Evolutionary conservation across 2,329 filamentous ascomycete species (phyloP), one percentile per base, ranked within the genome.

Genomic region (Seiridium cupressi): DNA sequence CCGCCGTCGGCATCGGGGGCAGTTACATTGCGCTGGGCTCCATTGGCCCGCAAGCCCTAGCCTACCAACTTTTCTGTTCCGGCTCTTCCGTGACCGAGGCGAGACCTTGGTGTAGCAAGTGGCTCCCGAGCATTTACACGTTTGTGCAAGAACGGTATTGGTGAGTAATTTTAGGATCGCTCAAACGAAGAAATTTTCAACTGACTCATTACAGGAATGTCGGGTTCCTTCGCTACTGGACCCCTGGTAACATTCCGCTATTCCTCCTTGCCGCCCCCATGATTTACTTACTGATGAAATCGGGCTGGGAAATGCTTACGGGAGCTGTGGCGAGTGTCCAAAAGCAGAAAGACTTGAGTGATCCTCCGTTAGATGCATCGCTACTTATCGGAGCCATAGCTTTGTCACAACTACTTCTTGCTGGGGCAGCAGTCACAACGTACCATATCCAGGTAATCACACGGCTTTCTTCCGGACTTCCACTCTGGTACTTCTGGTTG

Each of bases 371-470:
- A 32, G 60, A 62, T 44, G 26, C 53, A 36, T 65, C 62, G 40
- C 40, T 68, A 8, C 61, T 86, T 8, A 65, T 86, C 5, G 75
- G 74, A 35, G 83, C 84, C 31, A 79, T 97, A 62, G 92, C 92
- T 1, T 75, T 88, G 3, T 84, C 86, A 3, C 94, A 99, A 73
- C 74, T 90, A 1, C 60, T 93, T 3, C 79, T 99, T 18, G 88
- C 89, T 1, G 62, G 85, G 2, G 74, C 94, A 61, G 91, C 92
- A 26, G 74, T 93, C 26, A 92, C 89, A 10, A 92, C 80, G 63
- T 96, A 96, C 70, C 95, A 99, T 71, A 90, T 97, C 34, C 95
- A 99, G 75, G 96, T 99, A 66, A 89, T 98, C 68, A 96, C 90
- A 49, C 86, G 95, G 32, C 83, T 99, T 13, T 89, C 92, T 1